Percentiles rank a stretch among this genome's conserved stretches.
Evolutionary conservation across 108 stramenopile genomes (phyloP).

Genomic region (Chaetoceros tenuissimus): DNA sequence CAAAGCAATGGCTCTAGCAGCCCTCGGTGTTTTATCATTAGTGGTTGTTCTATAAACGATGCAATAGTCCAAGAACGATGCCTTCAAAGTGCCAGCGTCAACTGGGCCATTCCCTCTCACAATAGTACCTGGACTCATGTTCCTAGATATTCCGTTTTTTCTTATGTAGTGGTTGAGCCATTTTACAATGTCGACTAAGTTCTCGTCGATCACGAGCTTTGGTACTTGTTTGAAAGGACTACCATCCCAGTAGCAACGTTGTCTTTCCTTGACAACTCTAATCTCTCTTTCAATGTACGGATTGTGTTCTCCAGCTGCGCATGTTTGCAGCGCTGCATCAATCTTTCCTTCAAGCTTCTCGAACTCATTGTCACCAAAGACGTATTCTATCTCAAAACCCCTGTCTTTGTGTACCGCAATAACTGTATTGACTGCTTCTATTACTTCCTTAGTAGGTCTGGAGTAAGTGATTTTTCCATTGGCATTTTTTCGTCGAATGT

Average conservation of each 20-base stretch:
- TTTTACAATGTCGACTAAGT: constrained; percentile 10
- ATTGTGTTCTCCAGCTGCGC: constrained; percentile 27
- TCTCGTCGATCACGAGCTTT: constrained; percentile 8
- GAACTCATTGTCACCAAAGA: constrained; percentile 28
- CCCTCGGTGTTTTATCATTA: too few species aligned
- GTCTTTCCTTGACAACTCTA: constrained; percentile 32
- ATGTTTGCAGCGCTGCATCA: constrained; percentile 1
- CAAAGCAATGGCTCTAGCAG: too few species aligned
- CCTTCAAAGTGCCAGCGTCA: too few species aligned
- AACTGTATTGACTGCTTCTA: constrained; percentile 2
- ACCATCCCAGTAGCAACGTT: constrained; percentile 8
- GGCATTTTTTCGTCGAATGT: too few species aligned
- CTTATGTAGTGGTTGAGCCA: constrained; percentile 23
- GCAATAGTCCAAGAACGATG: too few species aligned
- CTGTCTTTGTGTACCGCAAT: constrained; percentile 8
- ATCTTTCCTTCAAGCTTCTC: constrained; percentile 9
- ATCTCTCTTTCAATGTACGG: constrained; percentile 39
- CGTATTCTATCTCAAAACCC: constrained; percentile 17
- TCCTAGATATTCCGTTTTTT: constrained; percentile 9
- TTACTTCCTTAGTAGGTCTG: too few species aligned
- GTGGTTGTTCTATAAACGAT: too few species aligned
- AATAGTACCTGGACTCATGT: constrained; percentile 14
- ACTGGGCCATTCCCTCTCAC: constrained; percentile 14
- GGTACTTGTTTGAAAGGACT: constrained; percentile 28
- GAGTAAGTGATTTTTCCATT: too few species aligned